Evolutionary conservation across 176 grass and related monocot genomes (phyloP).

Genomic region (Bonia amplexicaulis): DNA sequence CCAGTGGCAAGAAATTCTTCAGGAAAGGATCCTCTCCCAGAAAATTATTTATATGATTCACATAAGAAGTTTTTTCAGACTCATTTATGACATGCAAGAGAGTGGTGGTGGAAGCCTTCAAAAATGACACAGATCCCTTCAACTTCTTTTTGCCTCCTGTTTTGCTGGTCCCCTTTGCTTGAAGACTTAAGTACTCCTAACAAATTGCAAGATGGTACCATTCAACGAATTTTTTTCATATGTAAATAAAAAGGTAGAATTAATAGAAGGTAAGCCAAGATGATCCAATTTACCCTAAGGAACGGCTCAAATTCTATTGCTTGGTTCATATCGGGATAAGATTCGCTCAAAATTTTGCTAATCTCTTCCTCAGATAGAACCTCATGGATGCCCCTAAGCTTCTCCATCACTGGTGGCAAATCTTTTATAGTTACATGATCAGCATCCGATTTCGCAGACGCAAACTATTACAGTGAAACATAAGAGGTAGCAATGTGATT

Average conservation of each 20-base stretch:
- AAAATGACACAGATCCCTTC: constrained; percentile 85
- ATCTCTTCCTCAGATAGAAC: constrained; percentile 69
- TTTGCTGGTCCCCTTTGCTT: constrained; percentile 57
- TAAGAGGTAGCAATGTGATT: neutral
- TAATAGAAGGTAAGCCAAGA: neutral
- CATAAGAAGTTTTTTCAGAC: constrained; percentile 87
- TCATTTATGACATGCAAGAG: constrained; percentile 88
- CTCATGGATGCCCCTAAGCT: constrained; percentile 71
- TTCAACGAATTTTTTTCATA: neutral
- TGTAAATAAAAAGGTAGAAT: neutral
- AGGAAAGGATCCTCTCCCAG: constrained; percentile 78
- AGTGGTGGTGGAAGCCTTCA: constrained; percentile 94
- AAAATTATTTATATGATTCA: constrained; percentile 94
- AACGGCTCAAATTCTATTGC: constrained; percentile 87
- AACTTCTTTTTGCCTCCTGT: constrained; percentile 52
- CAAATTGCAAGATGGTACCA: neutral
- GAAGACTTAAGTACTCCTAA: constrained; percentile 83
- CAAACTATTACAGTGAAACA: constrained; percentile 34
- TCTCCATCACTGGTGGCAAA: constrained; percentile 74
- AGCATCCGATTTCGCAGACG: constrained; percentile 27
- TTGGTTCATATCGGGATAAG: constrained; percentile 55
- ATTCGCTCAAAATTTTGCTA: constrained; percentile 39
- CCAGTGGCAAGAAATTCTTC: constrained; percentile 87
- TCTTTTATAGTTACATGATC: constrained; percentile 65
- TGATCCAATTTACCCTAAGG: constrained; percentile 55